Evolutionary conservation across 2,329 filamentous ascomycete species (phyloP).

Genomic region (Ophiocordyceps polyrhachis-furcata): DNA sequence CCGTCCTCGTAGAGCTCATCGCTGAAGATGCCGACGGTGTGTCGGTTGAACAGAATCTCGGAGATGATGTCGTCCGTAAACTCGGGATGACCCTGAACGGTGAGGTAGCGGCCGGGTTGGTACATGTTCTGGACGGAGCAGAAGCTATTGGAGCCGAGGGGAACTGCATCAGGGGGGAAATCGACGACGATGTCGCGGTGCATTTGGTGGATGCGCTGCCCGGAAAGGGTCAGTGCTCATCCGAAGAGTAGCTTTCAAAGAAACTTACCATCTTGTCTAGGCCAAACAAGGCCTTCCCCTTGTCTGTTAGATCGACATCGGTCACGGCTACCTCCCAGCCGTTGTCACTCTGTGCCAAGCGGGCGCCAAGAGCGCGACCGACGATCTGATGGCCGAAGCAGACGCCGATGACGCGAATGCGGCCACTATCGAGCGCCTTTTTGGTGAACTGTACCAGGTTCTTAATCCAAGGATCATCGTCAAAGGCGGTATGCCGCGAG

Average conservation of each 20-base stretch:
- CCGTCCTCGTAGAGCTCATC: slow-evolving; percentile 52
- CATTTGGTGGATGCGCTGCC: slow-evolving; percentile 26
- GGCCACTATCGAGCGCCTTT: slow-evolving; percentile 12
- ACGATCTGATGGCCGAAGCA: slow-evolving; percentile 32
- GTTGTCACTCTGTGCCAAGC: slow-evolving; percentile 17
- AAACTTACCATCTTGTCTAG: slow-evolving; percentile 14
- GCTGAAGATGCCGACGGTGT: slow-evolving; percentile 47
- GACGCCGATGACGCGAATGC: slow-evolving; percentile 43
- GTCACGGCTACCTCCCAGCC: slow-evolving; percentile 28
- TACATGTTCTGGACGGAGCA: slow-evolving; percentile 26
- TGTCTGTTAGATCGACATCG: slow-evolving; percentile 18
- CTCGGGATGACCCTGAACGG: slow-evolving; percentile 29
- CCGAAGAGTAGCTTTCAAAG: too few relatives aligned
- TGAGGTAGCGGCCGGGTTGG: slow-evolving; percentile 17
- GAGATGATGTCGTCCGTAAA: slow-evolving; percentile 21
- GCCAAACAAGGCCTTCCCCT: slow-evolving; percentile 20
- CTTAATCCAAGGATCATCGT: slow-evolving; percentile 25
- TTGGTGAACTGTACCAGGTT: slow-evolving; percentile 20
- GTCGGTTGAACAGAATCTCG: slow-evolving; percentile 27
- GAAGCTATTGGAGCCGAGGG: slow-evolving; percentile 20
- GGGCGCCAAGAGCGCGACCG: slow-evolving; percentile 20
- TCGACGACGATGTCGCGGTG: slow-evolving; percentile 24
- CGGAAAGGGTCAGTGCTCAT: neutral
- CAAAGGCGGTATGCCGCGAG: slow-evolving; percentile 34
- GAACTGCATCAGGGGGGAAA: slow-evolving; percentile 18